Evolutionary conservation across 306 rosid genomes (phyloP).

Genomic region (Lotus japonicus): DNA sequence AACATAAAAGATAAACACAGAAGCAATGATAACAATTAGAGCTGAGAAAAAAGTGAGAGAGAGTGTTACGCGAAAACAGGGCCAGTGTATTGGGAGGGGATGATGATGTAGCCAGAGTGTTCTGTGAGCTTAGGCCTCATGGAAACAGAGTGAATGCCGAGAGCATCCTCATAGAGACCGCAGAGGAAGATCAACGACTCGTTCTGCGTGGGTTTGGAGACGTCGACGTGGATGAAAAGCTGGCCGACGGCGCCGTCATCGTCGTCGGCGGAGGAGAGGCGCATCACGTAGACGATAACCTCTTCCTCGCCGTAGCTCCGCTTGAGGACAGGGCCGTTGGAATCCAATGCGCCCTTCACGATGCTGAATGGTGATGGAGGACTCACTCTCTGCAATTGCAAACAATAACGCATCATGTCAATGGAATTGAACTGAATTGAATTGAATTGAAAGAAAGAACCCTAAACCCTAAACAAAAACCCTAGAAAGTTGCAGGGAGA

Average conservation of each 20-base stretch:
- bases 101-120: constrained; percentile 24
- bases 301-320: constrained; percentile 63
- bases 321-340: constrained; percentile 62
- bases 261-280: constrained; percentile 42
- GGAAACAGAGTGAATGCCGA: constrained; percentile 88
- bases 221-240: constrained; percentile 70
- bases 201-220: constrained; percentile 53
- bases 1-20: no score
- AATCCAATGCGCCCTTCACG: constrained; percentile 65
- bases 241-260: constrained; percentile 50
- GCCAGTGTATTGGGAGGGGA: constrained; percentile 48
- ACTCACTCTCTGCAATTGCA: constrained; percentile 46
- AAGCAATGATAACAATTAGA: no score
- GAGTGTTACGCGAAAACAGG: constrained; percentile 71
- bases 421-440: no score
- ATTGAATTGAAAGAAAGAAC: neutral
- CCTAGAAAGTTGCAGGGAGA: neutral
- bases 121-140: constrained; percentile 49
- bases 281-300: constrained; percentile 60
- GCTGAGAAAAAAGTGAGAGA: neutral
- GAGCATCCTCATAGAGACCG: constrained; percentile 76
- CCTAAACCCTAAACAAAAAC: constrained; percentile 22
- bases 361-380: constrained; percentile 77
- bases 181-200: constrained; percentile 69
- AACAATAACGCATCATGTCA: no score